Percentiles rank a stretch among this genome's conserved stretches.
Evolutionary conservation across 2,329 filamentous ascomycete genomes (phyloP).

Genomic region (Triangularia verruculosa): DNA sequence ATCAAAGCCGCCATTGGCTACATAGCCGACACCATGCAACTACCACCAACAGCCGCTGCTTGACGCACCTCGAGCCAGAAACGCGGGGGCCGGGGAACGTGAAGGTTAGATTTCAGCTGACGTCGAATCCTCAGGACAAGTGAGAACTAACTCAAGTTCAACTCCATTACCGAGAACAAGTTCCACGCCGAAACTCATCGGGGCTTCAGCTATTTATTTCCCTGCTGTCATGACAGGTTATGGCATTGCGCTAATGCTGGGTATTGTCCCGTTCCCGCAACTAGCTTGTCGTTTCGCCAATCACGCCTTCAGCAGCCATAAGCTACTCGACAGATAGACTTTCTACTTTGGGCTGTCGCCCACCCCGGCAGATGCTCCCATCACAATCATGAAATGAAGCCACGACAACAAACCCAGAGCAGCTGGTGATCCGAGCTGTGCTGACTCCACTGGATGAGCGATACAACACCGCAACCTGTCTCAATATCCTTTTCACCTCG

Average conservation of each 20-base stretch:
- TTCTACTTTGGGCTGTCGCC: background rate
- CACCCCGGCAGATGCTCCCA: background rate
- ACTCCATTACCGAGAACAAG: no score
- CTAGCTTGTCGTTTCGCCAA: background rate
- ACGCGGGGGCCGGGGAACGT: slow-evolving; percentile 4
- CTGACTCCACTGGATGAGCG: background rate
- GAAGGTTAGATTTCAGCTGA: background rate
- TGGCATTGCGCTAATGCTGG: background rate
- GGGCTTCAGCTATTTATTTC: background rate
- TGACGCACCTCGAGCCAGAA: background rate
- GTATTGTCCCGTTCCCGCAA: background rate
- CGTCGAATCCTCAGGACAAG: background rate
- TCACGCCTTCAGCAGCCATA: background rate
- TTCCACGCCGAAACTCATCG: background rate
- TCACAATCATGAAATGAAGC: background rate
- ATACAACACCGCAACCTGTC: background rate
- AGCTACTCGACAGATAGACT: background rate
- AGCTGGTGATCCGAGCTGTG: background rate
- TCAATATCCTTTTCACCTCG: background rate
- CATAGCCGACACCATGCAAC: background rate
- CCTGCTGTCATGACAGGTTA: background rate
- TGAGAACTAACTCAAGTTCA: no score
- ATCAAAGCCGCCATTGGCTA: background rate
- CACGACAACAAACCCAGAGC: background rate
- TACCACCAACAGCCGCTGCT: background rate